These are phyloP conservation scores for Elsinoe batatas DNA, from an alignment of 2,329 filamentous ascomycete species.

Conservation along the genomic window DNA sequence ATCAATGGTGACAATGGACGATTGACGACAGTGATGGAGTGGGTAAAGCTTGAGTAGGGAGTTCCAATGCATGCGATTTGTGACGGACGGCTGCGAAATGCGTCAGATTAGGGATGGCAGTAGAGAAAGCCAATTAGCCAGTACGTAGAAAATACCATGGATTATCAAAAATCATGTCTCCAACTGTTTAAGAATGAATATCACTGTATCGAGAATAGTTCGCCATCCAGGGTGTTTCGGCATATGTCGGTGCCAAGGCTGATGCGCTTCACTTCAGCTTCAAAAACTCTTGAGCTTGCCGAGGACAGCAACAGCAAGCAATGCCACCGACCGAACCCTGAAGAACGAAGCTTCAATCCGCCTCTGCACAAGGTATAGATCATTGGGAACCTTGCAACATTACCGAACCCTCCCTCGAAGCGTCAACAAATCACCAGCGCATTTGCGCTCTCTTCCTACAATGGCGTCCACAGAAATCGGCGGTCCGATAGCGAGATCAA, in stretches of 20 bases:
- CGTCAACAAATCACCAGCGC: background rate
- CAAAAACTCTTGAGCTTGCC: background rate
- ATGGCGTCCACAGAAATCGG: conserved; percentile 9
- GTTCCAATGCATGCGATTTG: no score
- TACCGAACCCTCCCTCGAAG: background rate
- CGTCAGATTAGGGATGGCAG: no score
- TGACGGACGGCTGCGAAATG: no score
- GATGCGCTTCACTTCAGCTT: background rate
- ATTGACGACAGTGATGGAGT: background rate
- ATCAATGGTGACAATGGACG: background rate
- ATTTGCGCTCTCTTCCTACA: background rate
- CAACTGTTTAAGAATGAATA: no score
- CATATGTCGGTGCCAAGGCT: background rate
- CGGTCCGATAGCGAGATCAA: background rate
- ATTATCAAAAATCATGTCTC: no score
- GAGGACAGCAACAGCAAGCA: background rate
- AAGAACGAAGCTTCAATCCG: background rate
- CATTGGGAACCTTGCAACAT: background rate
- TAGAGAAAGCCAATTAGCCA: no score
- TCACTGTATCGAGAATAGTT: no score
- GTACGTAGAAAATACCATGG: no score
- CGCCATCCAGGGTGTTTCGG: background rate
- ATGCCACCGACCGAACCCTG: background rate
- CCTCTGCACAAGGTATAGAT: background rate
- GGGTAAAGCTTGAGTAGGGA: background rate